Percentiles rank a stretch among this genome's conserved stretches.
Conservation (phyloP, 768 basidiomycete species). For the Termitomyces sp. region DNA sequence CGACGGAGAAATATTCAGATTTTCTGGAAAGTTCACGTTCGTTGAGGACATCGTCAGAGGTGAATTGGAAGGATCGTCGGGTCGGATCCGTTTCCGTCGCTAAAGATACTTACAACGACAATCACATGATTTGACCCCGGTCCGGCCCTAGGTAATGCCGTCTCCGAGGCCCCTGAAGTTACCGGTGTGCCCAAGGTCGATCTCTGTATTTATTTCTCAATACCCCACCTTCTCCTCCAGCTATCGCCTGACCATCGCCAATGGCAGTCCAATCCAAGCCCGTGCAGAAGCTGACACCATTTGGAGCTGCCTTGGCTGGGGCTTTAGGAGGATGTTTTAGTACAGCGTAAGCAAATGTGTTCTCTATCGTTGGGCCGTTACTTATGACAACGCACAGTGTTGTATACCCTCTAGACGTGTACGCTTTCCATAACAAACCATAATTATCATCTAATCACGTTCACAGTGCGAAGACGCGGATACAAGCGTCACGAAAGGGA, state of each 20-base stretch:
- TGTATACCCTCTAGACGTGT: constrained; percentile 96
- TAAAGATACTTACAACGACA: background rate
- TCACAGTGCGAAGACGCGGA: constrained; percentile 86
- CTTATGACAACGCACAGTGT: constrained; percentile 44
- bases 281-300: constrained; percentile 74
- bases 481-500: constrained; percentile 72
- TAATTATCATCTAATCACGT: constrained; percentile 5
- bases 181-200: background rate
- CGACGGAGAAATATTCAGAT: constrained; percentile 35
- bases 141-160: constrained; percentile 18
- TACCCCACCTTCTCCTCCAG: constrained; percentile 7
- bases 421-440: too few relatives aligned
- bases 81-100: constrained; percentile 3
- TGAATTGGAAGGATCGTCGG: too few relatives aligned
- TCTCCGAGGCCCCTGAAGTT: background rate
- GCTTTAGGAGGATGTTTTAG: constrained; percentile 93
- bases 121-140: constrained; percentile 16
- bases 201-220: constrained; percentile 19
- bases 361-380: constrained; percentile 2
- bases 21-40: constrained; percentile 37
- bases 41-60: background rate
- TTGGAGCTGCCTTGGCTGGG: constrained; percentile 88
- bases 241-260: constrained; percentile 10
- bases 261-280: constrained; percentile 59
- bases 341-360: constrained; percentile 68